phyloP scores from a whole-genome alignment of 78 protist species.

The Dictyostelium citrinum region DNA sequence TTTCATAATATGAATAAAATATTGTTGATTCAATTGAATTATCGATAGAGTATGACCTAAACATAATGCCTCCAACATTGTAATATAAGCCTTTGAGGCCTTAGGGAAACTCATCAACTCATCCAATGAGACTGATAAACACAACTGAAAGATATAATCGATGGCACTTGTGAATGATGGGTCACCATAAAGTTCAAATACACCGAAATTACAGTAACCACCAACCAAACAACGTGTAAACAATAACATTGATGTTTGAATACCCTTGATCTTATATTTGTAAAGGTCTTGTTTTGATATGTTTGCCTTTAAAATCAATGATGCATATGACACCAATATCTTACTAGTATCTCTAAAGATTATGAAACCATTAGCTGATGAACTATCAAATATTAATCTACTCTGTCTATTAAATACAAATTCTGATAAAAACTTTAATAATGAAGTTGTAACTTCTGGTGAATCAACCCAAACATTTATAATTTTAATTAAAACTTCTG shows the following conservation, averaged over 20 bases:
- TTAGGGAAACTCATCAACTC: slow-evolving; percentile 58
- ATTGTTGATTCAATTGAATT: neutral
- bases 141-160: slow-evolving; percentile 13
- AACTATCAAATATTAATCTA: slow-evolving; percentile 31
- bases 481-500: slow-evolving; percentile 3
- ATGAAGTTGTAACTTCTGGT: slow-evolving; percentile 24
- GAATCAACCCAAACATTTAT: slow-evolving; percentile 5
- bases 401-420: slow-evolving; percentile 31
- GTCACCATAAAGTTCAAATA: slow-evolving; percentile 60
- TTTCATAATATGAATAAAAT: slow-evolving; percentile 27
- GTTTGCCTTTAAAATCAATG: neutral
- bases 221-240: slow-evolving; percentile 41
- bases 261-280: slow-evolving; percentile 37
- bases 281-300: slow-evolving; percentile 25
- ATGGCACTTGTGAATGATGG: slow-evolving; percentile 1
- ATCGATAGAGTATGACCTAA: neutral
- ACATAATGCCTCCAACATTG: slow-evolving; percentile 16
- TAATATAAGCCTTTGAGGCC: slow-evolving; percentile 11
- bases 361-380: slow-evolving; percentile 35
- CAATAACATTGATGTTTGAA: slow-evolving; percentile 5
- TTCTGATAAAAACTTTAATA: slow-evolving; percentile 30
- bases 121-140: slow-evolving; percentile 22
- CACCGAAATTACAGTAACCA: slow-evolving; percentile 67
- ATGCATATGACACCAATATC: slow-evolving; percentile 21
- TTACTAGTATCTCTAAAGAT: slow-evolving; percentile 68